Percentiles rank a stretch among this genome's conserved stretches.
These are phyloP conservation scores for Eimeria maxima DNA, from an alignment of 169 alveolate species.

Conservation along the genomic window DNA sequence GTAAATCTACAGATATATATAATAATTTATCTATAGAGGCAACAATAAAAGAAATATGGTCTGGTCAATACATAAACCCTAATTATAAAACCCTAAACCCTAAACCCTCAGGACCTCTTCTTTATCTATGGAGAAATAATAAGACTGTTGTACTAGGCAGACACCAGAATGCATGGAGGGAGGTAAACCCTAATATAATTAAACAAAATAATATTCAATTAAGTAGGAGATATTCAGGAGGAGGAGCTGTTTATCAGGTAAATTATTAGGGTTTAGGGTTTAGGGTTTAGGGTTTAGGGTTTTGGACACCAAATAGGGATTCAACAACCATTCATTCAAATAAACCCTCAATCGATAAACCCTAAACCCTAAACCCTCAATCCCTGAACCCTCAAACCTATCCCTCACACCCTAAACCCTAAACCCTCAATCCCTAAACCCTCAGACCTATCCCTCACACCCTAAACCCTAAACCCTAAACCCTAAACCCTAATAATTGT, in stretches of 20 bases:
- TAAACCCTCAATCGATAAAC: too few species aligned
- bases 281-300: neutral
- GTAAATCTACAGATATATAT: neutral
- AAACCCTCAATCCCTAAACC: too few species aligned
- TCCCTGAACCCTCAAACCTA: too few species aligned
- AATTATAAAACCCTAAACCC: neutral
- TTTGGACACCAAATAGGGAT: neutral
- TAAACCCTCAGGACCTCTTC: slow-evolving; percentile 87
- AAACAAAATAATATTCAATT: slow-evolving; percentile 91
- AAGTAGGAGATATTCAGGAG: slow-evolving; percentile 97
- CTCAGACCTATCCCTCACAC: neutral
- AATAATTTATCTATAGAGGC: neutral
- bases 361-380: too few species aligned
- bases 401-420: too few species aligned
- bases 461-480: too few species aligned
- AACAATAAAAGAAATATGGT: neutral
- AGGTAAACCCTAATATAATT: slow-evolving; percentile 93
- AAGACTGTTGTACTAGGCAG: slow-evolving; percentile 96
- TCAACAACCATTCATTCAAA: too few species aligned
- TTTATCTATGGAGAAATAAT: slow-evolving; percentile 96
- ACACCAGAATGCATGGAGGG: slow-evolving; percentile 97
- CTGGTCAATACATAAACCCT: neutral
- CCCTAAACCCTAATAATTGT: neutral
- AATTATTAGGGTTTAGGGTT: neutral
- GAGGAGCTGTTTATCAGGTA: slow-evolving; percentile 97